A percentile compares a stretch with the other conserved stretches of the same genome.
Evolutionary conservation across 768 basidiomycete species (phyloP).

Genomic region (Chalciporus sphaerocephalus): DNA sequence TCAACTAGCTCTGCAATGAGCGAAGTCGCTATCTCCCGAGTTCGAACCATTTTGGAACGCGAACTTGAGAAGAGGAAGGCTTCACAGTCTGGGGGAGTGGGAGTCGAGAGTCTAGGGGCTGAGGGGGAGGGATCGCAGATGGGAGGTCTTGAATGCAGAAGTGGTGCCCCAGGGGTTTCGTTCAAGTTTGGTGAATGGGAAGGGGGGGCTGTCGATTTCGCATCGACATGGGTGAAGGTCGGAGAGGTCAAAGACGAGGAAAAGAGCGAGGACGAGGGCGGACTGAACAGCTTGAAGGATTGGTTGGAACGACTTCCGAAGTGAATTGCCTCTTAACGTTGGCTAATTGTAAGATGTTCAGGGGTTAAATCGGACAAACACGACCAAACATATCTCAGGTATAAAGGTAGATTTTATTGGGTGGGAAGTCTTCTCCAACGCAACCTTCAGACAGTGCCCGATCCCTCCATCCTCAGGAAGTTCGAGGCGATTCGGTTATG

Average conservation of each 20-base stretch:
- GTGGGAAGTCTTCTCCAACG: conserved; percentile 33
- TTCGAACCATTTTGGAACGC: conserved; percentile 74
- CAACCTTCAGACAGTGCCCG: conserved; percentile 76
- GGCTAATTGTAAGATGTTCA: not conserved
- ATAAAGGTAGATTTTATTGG: conserved; percentile 12
- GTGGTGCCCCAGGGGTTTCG: conserved; percentile 42
- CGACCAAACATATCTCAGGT: conserved; percentile 21
- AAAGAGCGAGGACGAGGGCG: conserved; percentile 35
- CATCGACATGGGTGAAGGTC: conserved; percentile 51
- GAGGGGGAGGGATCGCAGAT: conserved; percentile 62
- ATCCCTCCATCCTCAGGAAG: conserved; percentile 40
- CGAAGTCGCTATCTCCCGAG: conserved; percentile 63
- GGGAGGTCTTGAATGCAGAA: conserved; percentile 75
- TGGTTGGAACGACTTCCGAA: conserved; percentile 47
- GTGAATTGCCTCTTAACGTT: conserved; percentile 9
- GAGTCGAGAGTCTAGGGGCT: conserved; percentile 68
- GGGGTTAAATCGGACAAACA: conserved; percentile 15
- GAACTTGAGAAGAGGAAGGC: conserved; percentile 75
- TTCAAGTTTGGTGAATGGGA: conserved; percentile 84
- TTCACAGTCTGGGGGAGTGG: conserved; percentile 61
- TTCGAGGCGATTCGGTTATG: conserved; percentile 66
- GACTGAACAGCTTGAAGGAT: conserved; percentile 41
- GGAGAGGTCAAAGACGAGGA: conserved; percentile 33
- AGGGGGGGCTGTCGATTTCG: conserved; percentile 70
- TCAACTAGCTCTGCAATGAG: conserved; percentile 30